These are phyloP conservation scores for Salix dunnii DNA, from an alignment of 345 rosid species.

Conservation along the genomic window DNA sequence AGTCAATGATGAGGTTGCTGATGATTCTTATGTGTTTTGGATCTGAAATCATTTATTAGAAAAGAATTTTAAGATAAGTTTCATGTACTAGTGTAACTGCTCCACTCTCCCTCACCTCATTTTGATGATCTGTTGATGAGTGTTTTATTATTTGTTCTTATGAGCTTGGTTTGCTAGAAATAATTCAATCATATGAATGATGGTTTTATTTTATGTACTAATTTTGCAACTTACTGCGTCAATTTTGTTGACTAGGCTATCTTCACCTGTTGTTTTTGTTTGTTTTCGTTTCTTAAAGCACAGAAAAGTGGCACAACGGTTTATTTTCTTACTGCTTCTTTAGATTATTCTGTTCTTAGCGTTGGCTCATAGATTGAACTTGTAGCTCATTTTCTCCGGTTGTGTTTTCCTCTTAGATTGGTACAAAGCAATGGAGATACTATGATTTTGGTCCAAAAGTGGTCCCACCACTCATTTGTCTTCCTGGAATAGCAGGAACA, in stretches of 20 bases:
- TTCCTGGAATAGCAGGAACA: conserved; percentile 96
- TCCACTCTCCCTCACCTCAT: background rate
- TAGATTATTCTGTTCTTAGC: background rate
- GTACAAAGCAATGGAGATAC: conserved; percentile 95
- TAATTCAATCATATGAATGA: background rate
- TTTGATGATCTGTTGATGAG: background rate
- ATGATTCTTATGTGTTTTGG: background rate
- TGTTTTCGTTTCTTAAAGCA: too few relatives aligned
- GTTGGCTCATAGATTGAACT: background rate
- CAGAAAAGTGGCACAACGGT: too few relatives aligned
- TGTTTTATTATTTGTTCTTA: background rate
- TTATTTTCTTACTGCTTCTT: background rate
- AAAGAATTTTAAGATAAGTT: too few relatives aligned
- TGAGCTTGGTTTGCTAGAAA: background rate
- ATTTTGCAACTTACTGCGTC: background rate
- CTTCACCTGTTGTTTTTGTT: too few relatives aligned
- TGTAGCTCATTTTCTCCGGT: background rate
- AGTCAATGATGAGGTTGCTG: background rate
- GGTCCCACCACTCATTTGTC: conserved; percentile 94
- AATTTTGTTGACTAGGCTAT: background rate
- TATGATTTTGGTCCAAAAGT: conserved; percentile 97
- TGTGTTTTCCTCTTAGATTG: conserved; percentile 52
- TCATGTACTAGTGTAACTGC: background rate
- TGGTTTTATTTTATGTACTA: background rate
- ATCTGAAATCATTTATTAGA: too few relatives aligned